Evolutionary conservation across 2,329 filamentous ascomycete genomes (phyloP).

Genomic region (Xylariaceae sp.): DNA sequence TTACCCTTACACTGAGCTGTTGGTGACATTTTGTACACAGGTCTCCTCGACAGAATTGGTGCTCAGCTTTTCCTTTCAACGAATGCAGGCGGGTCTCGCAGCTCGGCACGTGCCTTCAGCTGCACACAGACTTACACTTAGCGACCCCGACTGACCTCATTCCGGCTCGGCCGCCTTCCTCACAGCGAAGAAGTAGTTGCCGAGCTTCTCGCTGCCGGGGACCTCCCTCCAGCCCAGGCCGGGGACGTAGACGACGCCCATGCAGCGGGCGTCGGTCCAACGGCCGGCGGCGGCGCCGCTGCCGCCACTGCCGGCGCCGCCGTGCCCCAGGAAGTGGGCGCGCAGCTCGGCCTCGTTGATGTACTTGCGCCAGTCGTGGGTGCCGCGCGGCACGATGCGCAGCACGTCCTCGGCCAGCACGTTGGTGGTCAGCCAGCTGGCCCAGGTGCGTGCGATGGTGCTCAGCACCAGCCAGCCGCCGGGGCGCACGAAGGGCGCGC

Average conservation of each 20-base stretch:
- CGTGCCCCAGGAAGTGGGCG: slow-evolving; percentile 42
- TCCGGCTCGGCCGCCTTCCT: slow-evolving; percentile 16
- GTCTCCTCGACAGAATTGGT: too few relatives aligned
- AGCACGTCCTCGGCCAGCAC: slow-evolving; percentile 82
- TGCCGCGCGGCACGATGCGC: slow-evolving; percentile 82
- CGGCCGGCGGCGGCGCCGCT: too few relatives aligned
- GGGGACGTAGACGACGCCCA: slow-evolving; percentile 86
- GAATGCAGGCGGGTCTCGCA: too few relatives aligned
- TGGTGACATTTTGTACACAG: too few relatives aligned
- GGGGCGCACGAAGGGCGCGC: slow-evolving; percentile 70
- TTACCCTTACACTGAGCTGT: too few relatives aligned
- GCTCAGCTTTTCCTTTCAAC: too few relatives aligned
- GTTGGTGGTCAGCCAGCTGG: slow-evolving; percentile 88
- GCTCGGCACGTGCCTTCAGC: too few relatives aligned
- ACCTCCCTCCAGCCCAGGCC: slow-evolving; percentile 86
- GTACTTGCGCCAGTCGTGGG: slow-evolving; percentile 95
- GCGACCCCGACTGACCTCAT: too few relatives aligned
- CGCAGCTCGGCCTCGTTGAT: slow-evolving; percentile 77
- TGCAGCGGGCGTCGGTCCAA: slow-evolving; percentile 56
- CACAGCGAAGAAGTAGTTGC: slow-evolving; percentile 95
- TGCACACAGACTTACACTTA: too few relatives aligned
- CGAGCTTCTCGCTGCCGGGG: slow-evolving; percentile 70
- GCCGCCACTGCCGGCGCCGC: too few relatives aligned
- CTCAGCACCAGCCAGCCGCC: slow-evolving; percentile 90
- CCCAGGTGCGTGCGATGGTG: slow-evolving; percentile 85